phyloP scores from a whole-genome alignment of 2,329 filamentous ascomycete species.

The Colletotrichum plurivorum region DNA sequence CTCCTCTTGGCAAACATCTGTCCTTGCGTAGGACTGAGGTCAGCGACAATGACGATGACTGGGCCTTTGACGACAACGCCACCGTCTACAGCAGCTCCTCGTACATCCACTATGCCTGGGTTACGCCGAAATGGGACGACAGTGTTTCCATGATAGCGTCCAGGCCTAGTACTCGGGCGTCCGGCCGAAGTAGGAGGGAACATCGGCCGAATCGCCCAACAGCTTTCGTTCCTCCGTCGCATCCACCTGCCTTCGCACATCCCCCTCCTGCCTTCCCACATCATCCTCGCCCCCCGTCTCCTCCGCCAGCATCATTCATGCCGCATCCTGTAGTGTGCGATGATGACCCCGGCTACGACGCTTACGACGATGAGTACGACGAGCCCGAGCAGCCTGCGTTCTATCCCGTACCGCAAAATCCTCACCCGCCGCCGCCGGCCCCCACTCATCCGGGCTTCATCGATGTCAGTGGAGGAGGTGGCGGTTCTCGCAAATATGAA shows the following conservation, averaged over 20 bases:
- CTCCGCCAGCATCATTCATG: conserved; percentile 14
- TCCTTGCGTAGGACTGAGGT: conserved; percentile 36
- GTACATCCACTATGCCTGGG: conserved; percentile 37
- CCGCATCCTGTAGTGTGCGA: conserved; percentile 11
- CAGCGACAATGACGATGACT: conserved; percentile 24
- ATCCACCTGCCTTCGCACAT: conserved; percentile 7
- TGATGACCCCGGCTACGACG: conserved; percentile 10
- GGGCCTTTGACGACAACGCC: conserved; percentile 32
- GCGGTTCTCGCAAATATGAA: conserved; percentile 33
- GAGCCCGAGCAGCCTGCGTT: background rate
- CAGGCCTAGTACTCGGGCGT: conserved; percentile 28
- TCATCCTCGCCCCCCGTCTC: conserved; percentile 27
- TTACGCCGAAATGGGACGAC: conserved; percentile 37
- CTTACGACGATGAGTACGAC: background rate
- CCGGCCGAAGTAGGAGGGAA: conserved; percentile 16
- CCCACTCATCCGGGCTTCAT: conserved; percentile 30
- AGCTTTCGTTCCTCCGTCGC: conserved; percentile 17
- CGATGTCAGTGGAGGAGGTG: conserved; percentile 33
- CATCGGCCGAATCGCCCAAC: conserved; percentile 8
- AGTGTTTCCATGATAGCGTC: conserved; percentile 35
- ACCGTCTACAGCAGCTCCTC: conserved; percentile 28
- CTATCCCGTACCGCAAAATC: background rate
- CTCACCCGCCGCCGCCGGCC: conserved; percentile 10
- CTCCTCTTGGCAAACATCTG: conserved; percentile 28
- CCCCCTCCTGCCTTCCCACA: background rate